Evolutionary conservation across 2,329 filamentous ascomycete species (phyloP), one percentile per base, ranked within the genome.

Genomic region (Rhexocercosporidium sp.): DNA sequence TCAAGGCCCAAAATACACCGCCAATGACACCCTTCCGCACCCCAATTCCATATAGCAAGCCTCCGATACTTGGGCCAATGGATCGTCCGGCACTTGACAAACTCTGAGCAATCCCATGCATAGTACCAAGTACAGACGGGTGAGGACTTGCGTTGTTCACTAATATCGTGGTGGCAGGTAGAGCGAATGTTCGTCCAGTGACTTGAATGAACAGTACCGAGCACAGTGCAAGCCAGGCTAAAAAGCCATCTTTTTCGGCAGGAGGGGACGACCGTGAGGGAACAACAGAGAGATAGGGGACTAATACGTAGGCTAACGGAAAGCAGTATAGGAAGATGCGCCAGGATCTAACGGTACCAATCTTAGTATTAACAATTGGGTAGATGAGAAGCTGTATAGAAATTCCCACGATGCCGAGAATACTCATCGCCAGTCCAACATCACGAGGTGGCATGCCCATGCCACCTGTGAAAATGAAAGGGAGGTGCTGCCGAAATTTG

Each of bases 371-470:
- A 11, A 93, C 80, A 41, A 79, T 79, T 1, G 92, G 92, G 75
- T 94, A 94, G n/a, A 92, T 80, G 60, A 91, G 80, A 9, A 93
- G 84, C 76, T 93, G 91, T 64, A 95, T 72, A 8, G 51, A 79
- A 56, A 96, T 90, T 14, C 92, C 92, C 56, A 94, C 88, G 61
- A 87, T 79, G 14, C 92, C 92, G 18, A 95, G 85, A 63, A 91
- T 88, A 3, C 92, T 88, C 81, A 94, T 93, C 5, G 91, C 91
- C 51, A 92, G 79, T 22, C 92, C 92, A 29, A 95, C 90, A 11
- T 87, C 85, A 1, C 85, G 83, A 0, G 92, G 89, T 0, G 87
- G 86, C 67, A 95, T 85, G 16, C 91, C 91, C 0, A 95, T 82
- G 1, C 92, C 92, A 34, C 92, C 92, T 12, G 92, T 88, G 1